Conservation (phyloP, 176 grass and related monocot genomes). For the Triticum monococcum region DNA sequence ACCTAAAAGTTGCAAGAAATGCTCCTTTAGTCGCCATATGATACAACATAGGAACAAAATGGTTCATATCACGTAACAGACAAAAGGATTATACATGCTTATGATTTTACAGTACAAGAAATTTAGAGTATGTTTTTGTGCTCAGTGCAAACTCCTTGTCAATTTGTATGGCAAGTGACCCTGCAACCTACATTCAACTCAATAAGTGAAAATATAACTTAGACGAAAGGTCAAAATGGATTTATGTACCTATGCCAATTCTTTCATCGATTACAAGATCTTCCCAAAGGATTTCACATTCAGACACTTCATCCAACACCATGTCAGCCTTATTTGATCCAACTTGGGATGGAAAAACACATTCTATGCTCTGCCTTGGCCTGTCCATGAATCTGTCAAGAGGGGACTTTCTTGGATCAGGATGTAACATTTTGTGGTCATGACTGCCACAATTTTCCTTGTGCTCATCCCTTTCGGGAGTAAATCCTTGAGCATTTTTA, state of each 20-base stretch:
- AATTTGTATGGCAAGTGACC: not conserved
- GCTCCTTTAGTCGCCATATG: conserved; percentile 7
- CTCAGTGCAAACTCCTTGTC: conserved; percentile 22
- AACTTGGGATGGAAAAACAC: conserved; percentile 45
- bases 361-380: conserved; percentile 40
- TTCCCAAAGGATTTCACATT: conserved; percentile 89
- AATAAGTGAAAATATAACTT: conserved; percentile 8
- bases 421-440: conserved; percentile 31
- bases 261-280: conserved; percentile 84
- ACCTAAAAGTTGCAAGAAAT: conserved; percentile 57
- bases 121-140: conserved; percentile 14
- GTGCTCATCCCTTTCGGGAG: conserved; percentile 26
- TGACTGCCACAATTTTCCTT: conserved; percentile 52
- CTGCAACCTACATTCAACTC: not conserved
- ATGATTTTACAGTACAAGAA: not conserved
- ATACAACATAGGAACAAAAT: conserved; percentile 21
- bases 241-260: conserved; percentile 79
- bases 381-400: conserved; percentile 52
- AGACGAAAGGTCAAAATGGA: conserved; percentile 10
- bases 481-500: conserved; percentile 15
- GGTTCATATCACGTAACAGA: not conserved
- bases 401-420: conserved; percentile 43
- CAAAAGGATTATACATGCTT: conserved; percentile 8
- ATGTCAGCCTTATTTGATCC: conserved; percentile 51
- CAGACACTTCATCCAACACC: conserved; percentile 78